Percentiles rank a stretch among this genome's conserved stretches.
Conservation (phyloP, 305 asterid genomes). For the Andrographis paniculata region DNA sequence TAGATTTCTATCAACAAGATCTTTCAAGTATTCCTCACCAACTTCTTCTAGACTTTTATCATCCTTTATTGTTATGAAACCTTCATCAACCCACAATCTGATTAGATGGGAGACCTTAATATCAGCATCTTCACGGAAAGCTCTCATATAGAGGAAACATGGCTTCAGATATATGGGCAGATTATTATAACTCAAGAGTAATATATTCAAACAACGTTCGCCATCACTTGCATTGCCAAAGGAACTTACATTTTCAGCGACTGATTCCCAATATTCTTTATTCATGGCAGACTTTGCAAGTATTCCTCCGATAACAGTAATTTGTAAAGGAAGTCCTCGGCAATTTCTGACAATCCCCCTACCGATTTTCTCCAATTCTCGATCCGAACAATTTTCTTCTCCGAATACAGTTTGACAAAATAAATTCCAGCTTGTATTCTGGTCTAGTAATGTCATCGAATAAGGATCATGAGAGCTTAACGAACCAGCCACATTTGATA, state of each 20-base stretch:
- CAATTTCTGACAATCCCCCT: too few species aligned
- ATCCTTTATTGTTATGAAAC: background rate
- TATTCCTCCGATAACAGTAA: too few species aligned
- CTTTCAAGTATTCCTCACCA: background rate
- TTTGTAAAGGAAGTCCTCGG: too few species aligned
- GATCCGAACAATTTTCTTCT: too few species aligned
- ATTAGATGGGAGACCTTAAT: background rate
- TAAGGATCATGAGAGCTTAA: too few species aligned
- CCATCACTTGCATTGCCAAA: conserved; percentile 13
- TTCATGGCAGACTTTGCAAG: too few species aligned
- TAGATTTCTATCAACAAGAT: background rate
- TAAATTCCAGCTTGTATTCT: too few species aligned
- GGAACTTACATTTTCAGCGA: conserved; percentile 11
- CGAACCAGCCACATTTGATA: too few species aligned
- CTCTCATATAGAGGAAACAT: conserved; percentile 13
- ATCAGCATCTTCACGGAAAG: background rate
- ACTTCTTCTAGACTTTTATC: background rate
- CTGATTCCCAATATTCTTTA: too few species aligned
- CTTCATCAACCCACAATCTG: conserved; percentile 18
- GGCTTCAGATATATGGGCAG: conserved; percentile 22
- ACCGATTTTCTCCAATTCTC: too few species aligned
- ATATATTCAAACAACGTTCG: conserved; percentile 14
- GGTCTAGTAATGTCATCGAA: too few species aligned
- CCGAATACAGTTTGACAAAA: too few species aligned
- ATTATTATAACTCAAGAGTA: conserved; percentile 21